Conservation (phyloP, 2,329 filamentous ascomycete genomes). For the Colletotrichum siamense region DNA sequence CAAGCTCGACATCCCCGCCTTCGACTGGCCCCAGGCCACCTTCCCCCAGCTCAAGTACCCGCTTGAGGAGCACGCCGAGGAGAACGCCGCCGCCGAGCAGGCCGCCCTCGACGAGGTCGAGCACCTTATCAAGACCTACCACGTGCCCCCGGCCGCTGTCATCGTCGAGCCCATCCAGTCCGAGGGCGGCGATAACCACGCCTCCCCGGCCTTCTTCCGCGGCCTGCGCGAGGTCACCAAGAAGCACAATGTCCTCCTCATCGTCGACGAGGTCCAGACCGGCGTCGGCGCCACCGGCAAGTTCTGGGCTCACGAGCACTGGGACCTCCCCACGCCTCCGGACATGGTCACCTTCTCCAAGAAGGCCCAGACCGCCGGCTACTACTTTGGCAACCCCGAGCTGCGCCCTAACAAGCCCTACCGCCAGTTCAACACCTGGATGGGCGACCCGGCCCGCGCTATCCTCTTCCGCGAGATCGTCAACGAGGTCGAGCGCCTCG, state of each 20-base stretch:
- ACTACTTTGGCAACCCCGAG: conserved; percentile 84
- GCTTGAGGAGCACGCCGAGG: conserved; percentile 76
- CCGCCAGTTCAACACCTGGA: conserved; percentile 97
- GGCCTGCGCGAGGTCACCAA: conserved; percentile 81
- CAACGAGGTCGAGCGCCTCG: conserved; percentile 76
- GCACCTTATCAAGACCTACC: conserved; percentile 79
- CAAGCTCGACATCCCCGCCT: conserved; percentile 93
- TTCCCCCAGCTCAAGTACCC: conserved; percentile 90
- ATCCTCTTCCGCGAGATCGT: conserved; percentile 88
- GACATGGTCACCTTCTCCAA: conserved; percentile 97
- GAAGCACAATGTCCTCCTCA: conserved; percentile 80
- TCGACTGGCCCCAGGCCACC: conserved; percentile 91
- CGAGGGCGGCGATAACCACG: conserved; percentile 95
- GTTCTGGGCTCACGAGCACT: conserved; percentile 98
- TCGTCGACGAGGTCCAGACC: conserved; percentile 94
- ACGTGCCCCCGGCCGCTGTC: conserved; percentile 79
- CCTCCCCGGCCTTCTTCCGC: conserved; percentile 84
- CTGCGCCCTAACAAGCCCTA: conserved; percentile 91
- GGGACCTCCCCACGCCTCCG: conserved; percentile 78
- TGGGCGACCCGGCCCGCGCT: conserved; percentile 87
- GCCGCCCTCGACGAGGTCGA: conserved; percentile 85
- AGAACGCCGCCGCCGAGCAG: conserved; percentile 83
- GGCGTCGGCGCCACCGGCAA: conserved; percentile 91
- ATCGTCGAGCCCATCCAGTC: conserved; percentile 92
- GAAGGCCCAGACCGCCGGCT: conserved; percentile 93